Percentiles rank a stretch among this genome's conserved stretches.
Evolutionary conservation across 768 basidiomycete species (phyloP).

Genomic region (Lyophyllum semitale): DNA sequence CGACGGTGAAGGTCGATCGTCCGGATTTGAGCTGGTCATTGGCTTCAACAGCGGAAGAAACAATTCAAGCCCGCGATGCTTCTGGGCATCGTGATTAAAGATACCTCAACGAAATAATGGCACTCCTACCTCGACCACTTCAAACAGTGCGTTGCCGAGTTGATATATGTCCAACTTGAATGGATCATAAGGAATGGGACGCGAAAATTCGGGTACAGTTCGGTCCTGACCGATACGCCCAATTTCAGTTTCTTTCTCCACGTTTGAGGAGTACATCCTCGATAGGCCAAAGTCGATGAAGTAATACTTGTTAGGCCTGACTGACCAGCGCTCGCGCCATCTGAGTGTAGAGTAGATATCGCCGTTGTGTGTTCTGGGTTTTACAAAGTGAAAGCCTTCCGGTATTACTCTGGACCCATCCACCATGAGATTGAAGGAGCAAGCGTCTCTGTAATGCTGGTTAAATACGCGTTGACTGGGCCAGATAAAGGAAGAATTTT

Average conservation of each 20-base stretch:
- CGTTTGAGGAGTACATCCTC: background rate
- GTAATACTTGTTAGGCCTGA: background rate
- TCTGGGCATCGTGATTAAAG: too few relatives aligned
- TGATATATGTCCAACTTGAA: conserved; percentile 1
- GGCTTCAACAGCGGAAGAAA: background rate
- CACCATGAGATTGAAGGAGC: conserved; percentile 2
- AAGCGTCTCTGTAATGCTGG: background rate
- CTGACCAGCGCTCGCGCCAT: background rate
- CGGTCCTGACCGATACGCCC: background rate
- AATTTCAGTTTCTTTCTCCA: background rate
- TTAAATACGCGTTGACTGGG: background rate
- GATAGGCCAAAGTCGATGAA: conserved; percentile 1
- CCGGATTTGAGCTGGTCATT: background rate
- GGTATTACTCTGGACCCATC: background rate
- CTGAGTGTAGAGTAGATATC: background rate
- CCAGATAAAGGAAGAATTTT: background rate
- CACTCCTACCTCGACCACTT: background rate
- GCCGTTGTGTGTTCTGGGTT: background rate
- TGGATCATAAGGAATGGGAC: background rate
- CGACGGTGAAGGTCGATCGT: conserved; percentile 3
- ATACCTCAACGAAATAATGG: too few relatives aligned
- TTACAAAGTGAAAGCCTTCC: background rate
- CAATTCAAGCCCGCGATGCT: background rate
- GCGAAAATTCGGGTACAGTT: background rate
- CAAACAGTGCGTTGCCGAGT: background rate